A percentile compares a stretch with the other conserved stretches of the same genome.
phyloP scores from a whole-genome alignment of 2,329 filamentous ascomycete genomes.

The Calonectria multiphialidica region DNA sequence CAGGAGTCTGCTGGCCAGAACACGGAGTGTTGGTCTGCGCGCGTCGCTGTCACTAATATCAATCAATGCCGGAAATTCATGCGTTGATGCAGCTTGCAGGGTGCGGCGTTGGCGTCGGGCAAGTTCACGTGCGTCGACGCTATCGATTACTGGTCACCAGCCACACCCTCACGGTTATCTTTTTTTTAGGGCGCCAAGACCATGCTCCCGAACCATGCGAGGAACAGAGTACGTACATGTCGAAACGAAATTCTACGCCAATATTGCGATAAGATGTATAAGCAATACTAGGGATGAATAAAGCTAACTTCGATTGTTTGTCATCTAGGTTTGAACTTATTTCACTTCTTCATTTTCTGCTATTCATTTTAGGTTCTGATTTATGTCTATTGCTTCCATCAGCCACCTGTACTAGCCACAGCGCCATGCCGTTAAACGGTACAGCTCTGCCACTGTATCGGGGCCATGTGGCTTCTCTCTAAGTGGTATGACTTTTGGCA shows the following conservation, averaged over 20 bases:
- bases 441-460: slow-evolving; percentile 23
- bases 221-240: not conserved
- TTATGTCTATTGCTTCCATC: not conserved
- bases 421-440: slow-evolving; percentile 16
- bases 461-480: slow-evolving; percentile 12
- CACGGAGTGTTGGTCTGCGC: slow-evolving; percentile 41
- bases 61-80: slow-evolving; percentile 44
- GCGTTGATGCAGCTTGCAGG: slow-evolving; percentile 36
- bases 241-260: not conserved
- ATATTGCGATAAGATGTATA: not conserved
- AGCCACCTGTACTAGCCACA: slow-evolving; percentile 38
- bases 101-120: slow-evolving; percentile 31
- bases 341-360: not conserved
- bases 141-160: slow-evolving; percentile 20
- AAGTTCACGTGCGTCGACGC: slow-evolving; percentile 42
- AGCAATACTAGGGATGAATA: not conserved
- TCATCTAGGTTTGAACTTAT: too few species aligned
- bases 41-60: slow-evolving; percentile 41
- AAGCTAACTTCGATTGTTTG: not conserved
- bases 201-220: not conserved
- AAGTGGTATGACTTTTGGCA: slow-evolving; percentile 25
- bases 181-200: not conserved
- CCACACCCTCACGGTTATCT: not conserved
- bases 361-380: not conserved
- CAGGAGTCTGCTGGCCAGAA: slow-evolving; percentile 36